phyloP scores from a whole-genome alignment of 1,284 basidiomycete species.

The Grifola frondosa region DNA sequence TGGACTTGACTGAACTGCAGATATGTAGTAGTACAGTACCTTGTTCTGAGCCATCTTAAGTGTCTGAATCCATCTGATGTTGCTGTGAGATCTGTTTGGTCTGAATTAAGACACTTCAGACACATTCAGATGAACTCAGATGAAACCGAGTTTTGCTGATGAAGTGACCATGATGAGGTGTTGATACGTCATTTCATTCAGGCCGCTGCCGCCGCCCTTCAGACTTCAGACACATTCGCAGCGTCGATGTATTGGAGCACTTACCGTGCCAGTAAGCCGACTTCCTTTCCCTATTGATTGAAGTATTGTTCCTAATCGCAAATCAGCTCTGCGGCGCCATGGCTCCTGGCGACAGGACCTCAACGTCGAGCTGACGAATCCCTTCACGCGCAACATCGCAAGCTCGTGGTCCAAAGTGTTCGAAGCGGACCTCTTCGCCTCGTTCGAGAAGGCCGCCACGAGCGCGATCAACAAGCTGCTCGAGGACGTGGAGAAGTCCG shows the following conservation, averaged over 20 bases:
- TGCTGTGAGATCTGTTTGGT: no score
- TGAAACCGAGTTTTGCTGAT: no score
- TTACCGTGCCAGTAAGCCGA: constrained; percentile 55
- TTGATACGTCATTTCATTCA: no score
- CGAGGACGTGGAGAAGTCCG: constrained; percentile 49
- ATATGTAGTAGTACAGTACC: no score
- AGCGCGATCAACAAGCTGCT: constrained; percentile 43
- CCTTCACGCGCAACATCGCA: constrained; percentile 60
- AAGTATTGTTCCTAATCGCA: neutral
- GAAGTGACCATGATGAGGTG: no score
- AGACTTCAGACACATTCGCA: constrained; percentile 50
- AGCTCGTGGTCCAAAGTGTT: constrained; percentile 59
- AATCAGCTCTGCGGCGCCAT: constrained; percentile 50
- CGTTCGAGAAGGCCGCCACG: constrained; percentile 43
- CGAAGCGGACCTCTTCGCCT: constrained; percentile 55
- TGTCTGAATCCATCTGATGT: no score
- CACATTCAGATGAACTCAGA: no score
- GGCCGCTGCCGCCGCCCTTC: constrained; percentile 49
- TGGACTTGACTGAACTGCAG: no score
- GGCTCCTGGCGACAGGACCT: constrained; percentile 56
- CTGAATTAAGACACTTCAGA: no score
- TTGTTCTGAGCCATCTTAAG: no score
- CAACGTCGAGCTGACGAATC: constrained; percentile 55
- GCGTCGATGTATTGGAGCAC: constrained; percentile 57
- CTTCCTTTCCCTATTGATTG: neutral